phyloP scores from a whole-genome alignment of 345 rosid genomes.

The Lepidium africanum region DNA sequence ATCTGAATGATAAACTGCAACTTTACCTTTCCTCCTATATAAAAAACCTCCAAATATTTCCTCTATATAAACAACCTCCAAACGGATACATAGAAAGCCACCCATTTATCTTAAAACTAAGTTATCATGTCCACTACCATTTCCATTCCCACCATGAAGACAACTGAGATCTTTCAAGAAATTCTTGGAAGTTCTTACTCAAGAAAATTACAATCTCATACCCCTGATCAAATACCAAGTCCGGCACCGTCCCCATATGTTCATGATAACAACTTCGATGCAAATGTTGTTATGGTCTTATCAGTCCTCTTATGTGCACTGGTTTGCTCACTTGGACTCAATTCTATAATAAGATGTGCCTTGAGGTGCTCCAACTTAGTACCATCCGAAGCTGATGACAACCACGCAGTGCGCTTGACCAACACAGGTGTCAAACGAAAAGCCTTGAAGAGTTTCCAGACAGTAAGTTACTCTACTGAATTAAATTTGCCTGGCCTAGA shows the following conservation, averaged over 20 bases:
- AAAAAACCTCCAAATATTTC: slow-evolving; percentile 1
- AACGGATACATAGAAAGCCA: slow-evolving; percentile 8
- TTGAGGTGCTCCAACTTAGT: slow-evolving; percentile 47
- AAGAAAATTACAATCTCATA: slow-evolving; percentile 16
- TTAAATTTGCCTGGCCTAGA: slow-evolving; percentile 45
- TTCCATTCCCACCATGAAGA: slow-evolving; percentile 7
- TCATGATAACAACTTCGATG: slow-evolving; percentile 40
- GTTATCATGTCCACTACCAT: slow-evolving; percentile 8
- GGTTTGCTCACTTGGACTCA: slow-evolving; percentile 69
- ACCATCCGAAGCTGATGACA: slow-evolving; percentile 23
- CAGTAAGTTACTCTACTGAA: slow-evolving; percentile 45
- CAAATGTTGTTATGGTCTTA: slow-evolving; percentile 71
- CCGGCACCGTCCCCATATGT: slow-evolving; percentile 23
- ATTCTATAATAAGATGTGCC: slow-evolving; percentile 63
- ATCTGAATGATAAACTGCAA: slow-evolving; percentile 6
- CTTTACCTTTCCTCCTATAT: slow-evolving; percentile 21
- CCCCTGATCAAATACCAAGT: slow-evolving; percentile 11
- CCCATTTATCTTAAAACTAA: slow-evolving; percentile 15
- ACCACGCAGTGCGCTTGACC: slow-evolving; percentile 32
- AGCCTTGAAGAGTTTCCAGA: slow-evolving; percentile 60
- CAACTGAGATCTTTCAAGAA: slow-evolving; percentile 13
- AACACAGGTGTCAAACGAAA: slow-evolving; percentile 73
- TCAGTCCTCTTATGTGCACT: slow-evolving; percentile 83
- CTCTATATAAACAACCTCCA: slow-evolving; percentile 20
- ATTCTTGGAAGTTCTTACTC: slow-evolving; percentile 21